A percentile compares a stretch with the other conserved stretches of the same genome.
These are phyloP conservation scores for Trichophyton rubrum DNA, from an alignment of 2,329 filamentous ascomycete genomes.

Conservation along the genomic window DNA sequence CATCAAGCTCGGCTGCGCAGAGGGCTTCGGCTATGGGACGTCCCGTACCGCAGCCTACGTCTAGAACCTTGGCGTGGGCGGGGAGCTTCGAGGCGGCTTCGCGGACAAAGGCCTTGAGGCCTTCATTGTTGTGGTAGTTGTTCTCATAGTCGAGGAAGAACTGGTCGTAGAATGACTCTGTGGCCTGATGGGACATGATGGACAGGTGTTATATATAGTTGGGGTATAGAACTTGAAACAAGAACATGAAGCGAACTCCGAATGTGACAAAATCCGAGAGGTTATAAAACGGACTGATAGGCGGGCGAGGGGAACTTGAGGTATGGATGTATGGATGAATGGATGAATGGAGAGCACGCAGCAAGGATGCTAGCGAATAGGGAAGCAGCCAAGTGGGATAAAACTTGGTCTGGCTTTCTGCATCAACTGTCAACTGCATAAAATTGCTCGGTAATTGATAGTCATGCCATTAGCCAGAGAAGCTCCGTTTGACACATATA, in stretches of 20 bases:
- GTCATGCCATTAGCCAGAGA: too few relatives aligned
- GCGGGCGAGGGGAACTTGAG: neutral
- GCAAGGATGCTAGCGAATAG: neutral
- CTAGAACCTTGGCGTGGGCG: conserved; percentile 10
- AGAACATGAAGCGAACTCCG: too few relatives aligned
- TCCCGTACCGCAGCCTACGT: conserved; percentile 17
- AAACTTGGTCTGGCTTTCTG: neutral
- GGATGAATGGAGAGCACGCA: too few relatives aligned
- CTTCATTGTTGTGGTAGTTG: conserved; percentile 8
- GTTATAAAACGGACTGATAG: neutral
- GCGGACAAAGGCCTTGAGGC: conserved; percentile 7
- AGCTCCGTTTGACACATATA: too few relatives aligned
- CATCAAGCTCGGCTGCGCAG: conserved; percentile 10
- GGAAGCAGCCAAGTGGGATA: neutral
- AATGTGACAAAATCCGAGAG: too few relatives aligned
- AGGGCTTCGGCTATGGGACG: conserved; percentile 12
- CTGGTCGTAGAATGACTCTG: neutral
- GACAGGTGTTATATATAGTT: too few relatives aligned
- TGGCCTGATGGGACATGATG: neutral
- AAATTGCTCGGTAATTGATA: neutral
- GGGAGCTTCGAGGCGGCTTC: conserved; percentile 4
- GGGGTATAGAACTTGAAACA: too few relatives aligned
- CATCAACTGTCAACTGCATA: neutral
- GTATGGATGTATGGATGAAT: neutral
- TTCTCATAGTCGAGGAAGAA: conserved; percentile 11